Conservation (phyloP, 257 asterid genomes). For the Solanum chiquidenum region DNA sequence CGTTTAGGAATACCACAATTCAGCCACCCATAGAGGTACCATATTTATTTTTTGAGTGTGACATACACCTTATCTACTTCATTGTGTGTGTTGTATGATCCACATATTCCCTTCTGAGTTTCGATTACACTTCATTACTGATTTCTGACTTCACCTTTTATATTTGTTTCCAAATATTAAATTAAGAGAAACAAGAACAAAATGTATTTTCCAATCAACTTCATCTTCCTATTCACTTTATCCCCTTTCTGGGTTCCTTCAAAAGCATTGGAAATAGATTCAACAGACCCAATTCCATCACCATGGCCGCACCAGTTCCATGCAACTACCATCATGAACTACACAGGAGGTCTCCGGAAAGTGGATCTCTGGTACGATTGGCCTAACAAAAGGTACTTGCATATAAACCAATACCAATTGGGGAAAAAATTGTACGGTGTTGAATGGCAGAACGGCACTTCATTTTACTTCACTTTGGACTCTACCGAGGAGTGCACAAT, state of each 20-base stretch:
- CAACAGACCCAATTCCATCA: slow-evolving; percentile 40
- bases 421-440: slow-evolving; percentile 36
- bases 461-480: slow-evolving; percentile 36
- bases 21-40: too few relatives aligned
- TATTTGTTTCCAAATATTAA: background rate
- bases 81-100: background rate
- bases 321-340: slow-evolving; percentile 51
- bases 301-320: slow-evolving; percentile 87
- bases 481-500: slow-evolving; percentile 29
- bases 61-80: background rate
- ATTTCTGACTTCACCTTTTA: background rate
- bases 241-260: background rate
- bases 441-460: slow-evolving; percentile 75
- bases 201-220: background rate
- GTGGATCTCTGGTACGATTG: slow-evolving; percentile 90
- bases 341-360: slow-evolving; percentile 41
- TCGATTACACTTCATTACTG: background rate
- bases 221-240: background rate
- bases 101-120: background rate
- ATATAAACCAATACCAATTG: slow-evolving; percentile 63
- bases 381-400: slow-evolving; percentile 80
- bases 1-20: too few relatives aligned
- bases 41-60: background rate
- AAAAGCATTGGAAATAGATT: background rate
- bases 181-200: background rate